Evolutionary conservation across 2,329 filamentous ascomycete genomes (phyloP).

Genomic region (Daldinia sp.): DNA sequence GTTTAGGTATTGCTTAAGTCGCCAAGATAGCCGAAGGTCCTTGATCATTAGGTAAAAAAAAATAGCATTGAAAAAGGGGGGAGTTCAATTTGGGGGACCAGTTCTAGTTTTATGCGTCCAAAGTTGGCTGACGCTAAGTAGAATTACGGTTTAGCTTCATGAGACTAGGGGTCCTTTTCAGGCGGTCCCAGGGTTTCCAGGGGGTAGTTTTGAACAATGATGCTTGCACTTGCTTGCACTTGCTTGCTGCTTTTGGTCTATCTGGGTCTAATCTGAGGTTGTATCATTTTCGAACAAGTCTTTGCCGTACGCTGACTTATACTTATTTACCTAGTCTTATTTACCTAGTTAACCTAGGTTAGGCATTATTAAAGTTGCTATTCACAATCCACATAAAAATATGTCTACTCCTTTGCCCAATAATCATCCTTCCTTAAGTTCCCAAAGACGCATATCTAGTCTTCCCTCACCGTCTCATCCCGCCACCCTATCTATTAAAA

Average conservation of each 20-base stretch:
- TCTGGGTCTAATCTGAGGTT: slow-evolving; percentile 12
- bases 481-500: slow-evolving; percentile 34
- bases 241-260: slow-evolving; percentile 10
- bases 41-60: background rate
- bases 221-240: slow-evolving; percentile 25
- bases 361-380: no score
- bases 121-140: slow-evolving; percentile 20
- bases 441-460: slow-evolving; percentile 30
- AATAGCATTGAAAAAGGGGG: slow-evolving; percentile 8
- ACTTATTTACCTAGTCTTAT: no score
- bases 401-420: slow-evolving; percentile 45
- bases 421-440: slow-evolving; percentile 34
- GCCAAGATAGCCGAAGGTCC: no score
- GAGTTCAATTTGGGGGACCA: slow-evolving; percentile 4
- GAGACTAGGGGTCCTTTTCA: slow-evolving; percentile 13
- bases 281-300: slow-evolving; percentile 28
- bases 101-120: slow-evolving; percentile 23
- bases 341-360: no score
- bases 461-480: slow-evolving; percentile 28
- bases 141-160: slow-evolving; percentile 7
- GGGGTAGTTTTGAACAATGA: slow-evolving; percentile 19
- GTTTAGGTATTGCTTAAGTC: slow-evolving; percentile 12
- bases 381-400: slow-evolving; percentile 21
- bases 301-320: slow-evolving; percentile 12
- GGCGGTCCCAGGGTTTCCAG: background rate